These are phyloP conservation scores for Glycine soja DNA, from an alignment of 306 rosid species.

Conservation along the genomic window DNA sequence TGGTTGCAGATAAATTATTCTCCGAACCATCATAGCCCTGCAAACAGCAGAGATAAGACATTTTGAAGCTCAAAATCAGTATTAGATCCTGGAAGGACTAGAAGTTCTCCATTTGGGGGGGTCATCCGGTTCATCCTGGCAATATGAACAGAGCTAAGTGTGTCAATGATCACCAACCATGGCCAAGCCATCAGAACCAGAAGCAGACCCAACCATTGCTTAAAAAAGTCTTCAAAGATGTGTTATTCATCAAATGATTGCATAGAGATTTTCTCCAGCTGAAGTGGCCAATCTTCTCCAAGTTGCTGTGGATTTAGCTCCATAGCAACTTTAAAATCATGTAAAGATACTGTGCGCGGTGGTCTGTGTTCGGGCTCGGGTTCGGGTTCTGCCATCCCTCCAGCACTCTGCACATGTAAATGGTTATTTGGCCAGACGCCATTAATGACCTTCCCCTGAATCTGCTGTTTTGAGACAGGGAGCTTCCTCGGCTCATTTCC, in stretches of 20 bases:
- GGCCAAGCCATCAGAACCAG: slow-evolving; percentile 58
- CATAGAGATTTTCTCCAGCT: slow-evolving; percentile 85
- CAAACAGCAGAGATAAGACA: slow-evolving; percentile 55
- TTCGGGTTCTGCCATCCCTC: slow-evolving; percentile 57
- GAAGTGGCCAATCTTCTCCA: slow-evolving; percentile 97
- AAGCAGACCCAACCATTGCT: slow-evolving; percentile 58
- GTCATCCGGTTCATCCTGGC: slow-evolving; percentile 60
- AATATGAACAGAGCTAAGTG: slow-evolving; percentile 46
- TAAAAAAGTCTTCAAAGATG: slow-evolving; percentile 48
- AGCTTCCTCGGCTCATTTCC: slow-evolving; percentile 55
- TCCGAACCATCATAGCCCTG: slow-evolving; percentile 59
- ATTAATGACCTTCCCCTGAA: slow-evolving; percentile 77
- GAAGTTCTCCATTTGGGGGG: slow-evolving; percentile 49
- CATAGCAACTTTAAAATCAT: slow-evolving; percentile 95
- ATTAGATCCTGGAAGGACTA: slow-evolving; percentile 50
- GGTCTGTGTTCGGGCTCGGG: slow-evolving; percentile 59
- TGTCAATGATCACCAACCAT: slow-evolving; percentile 44
- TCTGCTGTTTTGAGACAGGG: slow-evolving; percentile 67
- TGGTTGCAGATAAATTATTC: slow-evolving; percentile 64
- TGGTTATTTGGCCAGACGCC: slow-evolving; percentile 88
- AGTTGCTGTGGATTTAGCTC: slow-evolving; percentile 94
- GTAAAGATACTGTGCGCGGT: slow-evolving; percentile 63
- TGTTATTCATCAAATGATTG: slow-evolving; percentile 73
- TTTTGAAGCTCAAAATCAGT: slow-evolving; percentile 52
- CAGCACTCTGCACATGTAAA: slow-evolving; percentile 59